Base-by-base conservation (phyloP, 345 rosid genomes). In the Citrus trifoliata region DNA sequence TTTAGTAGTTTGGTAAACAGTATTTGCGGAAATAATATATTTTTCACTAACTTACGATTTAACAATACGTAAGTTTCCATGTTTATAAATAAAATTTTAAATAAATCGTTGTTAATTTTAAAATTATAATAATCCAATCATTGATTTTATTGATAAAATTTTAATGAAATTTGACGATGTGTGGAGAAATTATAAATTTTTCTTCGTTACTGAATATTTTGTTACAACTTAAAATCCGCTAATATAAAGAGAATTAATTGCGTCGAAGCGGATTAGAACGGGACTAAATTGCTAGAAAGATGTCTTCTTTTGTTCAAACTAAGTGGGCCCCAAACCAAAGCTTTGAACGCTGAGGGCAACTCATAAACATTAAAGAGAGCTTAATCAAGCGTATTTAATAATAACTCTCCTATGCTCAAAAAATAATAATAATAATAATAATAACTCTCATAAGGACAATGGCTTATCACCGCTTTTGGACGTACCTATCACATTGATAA, bases 371-470 rank as follows among this genome's bases (percentile, higher is more conserved):
- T 16, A 24, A 32, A 48, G 13, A 42, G 51, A 42, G 51, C 16
- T 70, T 21, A 51, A 37, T 70, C 70, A 35, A 1, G 1, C 7
- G 38, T 67, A 76, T 76, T 55, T 18, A 66, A 24, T 13, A 46
- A 46, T 13, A 55, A 67, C 53, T 37, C 22, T 3, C 67, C 58
- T 37, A 67, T 25, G 73, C 7, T 0, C 0, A 0, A 1, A 0
- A 40, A 0, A 5, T 4, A 32, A 35, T 35, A 40, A 40, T 0
- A 40, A 40, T 0, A 40, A 40, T 5, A 66, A 24, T 46, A 12
- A 46, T 46, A 53, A 67, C 35, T 27, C 22, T 3, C 56, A 76
- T 56, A 76, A 55, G 73, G 2, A 0, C 0, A 0, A 0, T 0
- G 0, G 2, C 33, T 4, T 71, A 75, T 72, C 80, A 75, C 4